These are phyloP conservation scores for Kalaharituber pfeilii DNA, from an alignment of 2,329 filamentous ascomycete species.

Conservation along the genomic window DNA sequence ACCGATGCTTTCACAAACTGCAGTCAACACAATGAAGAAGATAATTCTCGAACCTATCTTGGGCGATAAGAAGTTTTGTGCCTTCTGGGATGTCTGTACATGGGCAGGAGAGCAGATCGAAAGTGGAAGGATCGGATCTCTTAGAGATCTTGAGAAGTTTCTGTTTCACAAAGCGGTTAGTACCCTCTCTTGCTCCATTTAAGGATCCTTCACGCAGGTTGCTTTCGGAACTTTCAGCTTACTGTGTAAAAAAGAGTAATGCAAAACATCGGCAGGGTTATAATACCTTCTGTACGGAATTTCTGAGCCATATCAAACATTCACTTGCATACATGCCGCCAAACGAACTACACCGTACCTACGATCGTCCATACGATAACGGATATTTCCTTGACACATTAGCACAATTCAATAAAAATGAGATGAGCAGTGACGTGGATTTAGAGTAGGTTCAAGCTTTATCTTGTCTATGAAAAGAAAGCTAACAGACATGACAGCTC, in stretches of 20 bases:
- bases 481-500: too few species aligned
- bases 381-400: slow-evolving; percentile 94
- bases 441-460: background rate
- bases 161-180: slow-evolving; percentile 81
- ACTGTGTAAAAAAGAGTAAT: background rate
- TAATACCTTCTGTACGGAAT: background rate
- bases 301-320: slow-evolving; percentile 57
- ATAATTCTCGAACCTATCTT: background rate
- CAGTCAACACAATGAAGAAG: background rate
- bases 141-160: slow-evolving; percentile 87
- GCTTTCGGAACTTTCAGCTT: too few species aligned
- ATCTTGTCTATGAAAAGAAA: too few species aligned
- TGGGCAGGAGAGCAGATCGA: slow-evolving; percentile 11
- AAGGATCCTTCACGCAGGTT: too few species aligned
- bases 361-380: slow-evolving; percentile 82
- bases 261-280: background rate
- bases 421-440: background rate
- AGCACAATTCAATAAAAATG: slow-evolving; percentile 44
- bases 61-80: background rate
- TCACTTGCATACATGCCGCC: slow-evolving; percentile 75
- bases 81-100: background rate
- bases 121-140: slow-evolving; percentile 48
- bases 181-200: slow-evolving; percentile 26
- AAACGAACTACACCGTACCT: slow-evolving; percentile 65
- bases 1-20: background rate